Conservation (phyloP, 1,139 yeast genomes). For the Pichia inconspicua region DNA sequence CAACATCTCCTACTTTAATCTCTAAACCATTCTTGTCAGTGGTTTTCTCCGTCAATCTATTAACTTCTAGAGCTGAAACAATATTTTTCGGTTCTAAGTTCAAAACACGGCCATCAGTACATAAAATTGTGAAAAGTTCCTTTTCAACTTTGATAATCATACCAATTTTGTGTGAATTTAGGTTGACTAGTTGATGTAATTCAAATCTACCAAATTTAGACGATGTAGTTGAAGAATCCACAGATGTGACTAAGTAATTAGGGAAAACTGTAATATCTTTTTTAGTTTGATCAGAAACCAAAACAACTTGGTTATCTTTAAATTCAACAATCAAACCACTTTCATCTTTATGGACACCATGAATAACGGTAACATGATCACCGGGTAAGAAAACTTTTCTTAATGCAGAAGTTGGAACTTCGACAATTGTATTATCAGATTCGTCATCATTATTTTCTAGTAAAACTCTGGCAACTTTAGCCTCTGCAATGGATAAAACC, state of each 20-base stretch:
- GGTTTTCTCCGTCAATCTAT: conserved; percentile 68
- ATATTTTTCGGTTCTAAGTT: conserved; percentile 74
- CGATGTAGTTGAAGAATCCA: conserved; percentile 56
- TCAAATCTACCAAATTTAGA: conserved; percentile 68
- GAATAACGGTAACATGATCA: conserved; percentile 90
- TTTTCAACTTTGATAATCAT: conserved; percentile 86
- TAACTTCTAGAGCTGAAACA: conserved; percentile 58
- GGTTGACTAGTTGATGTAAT: conserved; percentile 81
- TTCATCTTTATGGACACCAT: conserved; percentile 88
- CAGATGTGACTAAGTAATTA: conserved; percentile 72
- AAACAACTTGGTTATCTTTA: conserved; percentile 76
- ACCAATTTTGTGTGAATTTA: conserved; percentile 82
- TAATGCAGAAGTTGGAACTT: conserved; percentile 72
- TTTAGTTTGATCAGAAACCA: conserved; percentile 81
- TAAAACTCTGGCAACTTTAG: conserved; percentile 54
- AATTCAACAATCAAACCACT: conserved; percentile 88
- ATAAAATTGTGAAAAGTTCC: conserved; percentile 72
- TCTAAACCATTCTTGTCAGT: conserved; percentile 84
- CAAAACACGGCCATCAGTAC: conserved; percentile 73
- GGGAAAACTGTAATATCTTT: conserved; percentile 89
- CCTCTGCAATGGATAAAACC: conserved; percentile 58
- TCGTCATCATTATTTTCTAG: conserved; percentile 43
- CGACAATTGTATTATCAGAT: conserved; percentile 37
- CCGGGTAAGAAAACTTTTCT: conserved; percentile 85
- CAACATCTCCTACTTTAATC: conserved; percentile 83